A percentile compares a stretch with the other conserved stretches of the same genome.
phyloP scores from a whole-genome alignment of 352 stramenopile species.

The Aphanomyces cochlioides region DNA sequence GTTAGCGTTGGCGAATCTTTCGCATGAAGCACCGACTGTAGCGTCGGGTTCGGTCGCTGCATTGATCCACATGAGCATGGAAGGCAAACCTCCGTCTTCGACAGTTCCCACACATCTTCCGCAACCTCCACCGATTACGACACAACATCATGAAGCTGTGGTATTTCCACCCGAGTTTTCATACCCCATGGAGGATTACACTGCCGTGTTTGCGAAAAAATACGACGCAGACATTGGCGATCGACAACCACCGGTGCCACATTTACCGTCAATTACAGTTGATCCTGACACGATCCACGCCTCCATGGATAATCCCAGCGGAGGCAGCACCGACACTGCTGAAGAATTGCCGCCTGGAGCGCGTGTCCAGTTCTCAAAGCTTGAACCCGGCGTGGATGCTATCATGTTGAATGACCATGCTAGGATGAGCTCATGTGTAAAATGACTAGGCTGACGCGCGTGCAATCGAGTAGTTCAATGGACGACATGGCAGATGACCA shows the following conservation, averaged over 20 bases:
- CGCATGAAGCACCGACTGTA: conserved; percentile 58
- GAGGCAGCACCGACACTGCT: conserved; percentile 1
- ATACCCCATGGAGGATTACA: conserved; percentile 28
- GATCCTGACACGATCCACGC: conserved; percentile 32
- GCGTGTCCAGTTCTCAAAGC: conserved; percentile 13
- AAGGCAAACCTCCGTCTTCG: conserved; percentile 14
- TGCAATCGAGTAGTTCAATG: background rate
- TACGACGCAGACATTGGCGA: conserved; percentile 50
- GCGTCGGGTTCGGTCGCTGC: conserved; percentile 54
- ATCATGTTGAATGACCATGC: background rate
- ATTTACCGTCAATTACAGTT: conserved; percentile 44
- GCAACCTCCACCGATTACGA: conserved; percentile 44
- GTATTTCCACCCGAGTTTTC: conserved; percentile 39
- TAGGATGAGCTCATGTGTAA: background rate
- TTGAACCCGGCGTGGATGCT: conserved; percentile 12
- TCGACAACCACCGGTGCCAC: conserved; percentile 51
- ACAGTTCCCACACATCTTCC: conserved; percentile 28
- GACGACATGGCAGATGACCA: conserved; percentile 5
- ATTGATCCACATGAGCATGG: conserved; percentile 51
- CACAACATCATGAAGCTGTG: conserved; percentile 50
- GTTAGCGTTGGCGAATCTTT: conserved; percentile 67
- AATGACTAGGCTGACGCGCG: background rate
- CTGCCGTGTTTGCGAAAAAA: conserved; percentile 39
- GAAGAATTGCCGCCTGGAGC: conserved; percentile 18
- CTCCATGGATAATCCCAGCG: conserved; percentile 9